Evolutionary conservation across 257 asterid species (phyloP), one percentile per base, ranked within the genome.

Genomic region (Linaria vulgaris): DNA sequence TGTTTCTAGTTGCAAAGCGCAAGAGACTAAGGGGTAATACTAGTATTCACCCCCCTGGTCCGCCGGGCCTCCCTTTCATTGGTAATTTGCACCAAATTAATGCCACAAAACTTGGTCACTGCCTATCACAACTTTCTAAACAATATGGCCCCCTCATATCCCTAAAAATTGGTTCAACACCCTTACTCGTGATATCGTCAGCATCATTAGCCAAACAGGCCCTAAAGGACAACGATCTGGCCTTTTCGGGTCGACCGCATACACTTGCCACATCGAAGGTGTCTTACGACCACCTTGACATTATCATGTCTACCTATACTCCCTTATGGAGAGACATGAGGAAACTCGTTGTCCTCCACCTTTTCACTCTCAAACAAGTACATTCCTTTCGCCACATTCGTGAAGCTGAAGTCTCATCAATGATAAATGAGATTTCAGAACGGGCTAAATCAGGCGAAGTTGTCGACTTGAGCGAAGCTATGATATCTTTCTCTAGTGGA

Each of bases 1-100:
- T n/a, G n/a, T n/a, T n/a, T n/a, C n/a, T n/a, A n/a, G n/a, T n/a
- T n/a, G n/a, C n/a, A n/a, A n/a, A n/a, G n/a, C n/a, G n/a, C n/a
- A n/a, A n/a, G n/a, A n/a, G n/a, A n/a, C n/a, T n/a, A n/a, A n/a
- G n/a, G n/a, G n/a, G n/a, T n/a, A n/a, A n/a, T n/a, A n/a, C n/a
- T n/a, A n/a, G n/a, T n/a, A 39, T 41, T 9, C 61, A 22, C 1
- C 74, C 74, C 14, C 71, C 74, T 17, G 56, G 56, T 4, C 56
- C 56, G 11, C 19, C 19, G 0, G 78, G 71, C 13, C 78, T 69
- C 15, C 72, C 74, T 12, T 37, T 74, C 52, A 63, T 69, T 31
- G 74, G 74, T 22, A 74, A 63, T 48, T 22, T 74, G 12, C 79
- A 48, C 71, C 79, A 64, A 1, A 58, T 74, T 22, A 60, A 74